A percentile compares a stretch with the other conserved stretches of the same genome.
phyloP scores from a whole-genome alignment of 768 basidiomycete genomes.

The Suillus discolor region DNA sequence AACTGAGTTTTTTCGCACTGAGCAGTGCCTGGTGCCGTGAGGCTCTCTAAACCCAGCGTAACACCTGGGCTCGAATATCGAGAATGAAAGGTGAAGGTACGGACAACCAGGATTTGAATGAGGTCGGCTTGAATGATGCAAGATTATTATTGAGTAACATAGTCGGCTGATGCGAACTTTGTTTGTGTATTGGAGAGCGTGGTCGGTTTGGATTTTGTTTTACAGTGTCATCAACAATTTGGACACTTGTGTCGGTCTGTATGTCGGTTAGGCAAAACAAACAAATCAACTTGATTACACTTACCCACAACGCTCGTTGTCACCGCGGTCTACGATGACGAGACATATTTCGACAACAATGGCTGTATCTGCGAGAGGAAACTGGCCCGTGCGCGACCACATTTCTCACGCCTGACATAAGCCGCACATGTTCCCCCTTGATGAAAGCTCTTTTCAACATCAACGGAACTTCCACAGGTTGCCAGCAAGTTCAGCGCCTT shows the following conservation, averaged over 20 bases:
- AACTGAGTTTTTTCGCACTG: constrained; percentile 2
- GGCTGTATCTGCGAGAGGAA: constrained; percentile 27
- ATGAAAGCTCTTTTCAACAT: constrained; percentile 31
- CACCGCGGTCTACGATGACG: constrained; percentile 32
- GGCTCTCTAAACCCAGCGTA: background rate
- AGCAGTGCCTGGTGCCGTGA: constrained; percentile 1
- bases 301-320: constrained; percentile 31
- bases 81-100: background rate
- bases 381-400: constrained; percentile 59
- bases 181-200: constrained; percentile 45
- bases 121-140: background rate
- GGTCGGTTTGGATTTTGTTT: constrained; percentile 62
- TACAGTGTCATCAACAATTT: constrained; percentile 76
- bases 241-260: constrained; percentile 61
- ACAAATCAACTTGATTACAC: constrained; percentile 35
- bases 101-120: too few relatives aligned
- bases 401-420: constrained; percentile 52
- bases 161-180: constrained; percentile 23
- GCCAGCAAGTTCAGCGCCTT: constrained; percentile 12
- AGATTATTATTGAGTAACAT: background rate
- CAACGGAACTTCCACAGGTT: constrained; percentile 25
- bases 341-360: constrained; percentile 18
- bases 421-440: constrained; percentile 51
- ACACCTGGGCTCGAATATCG: background rate
- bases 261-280: constrained; percentile 63